phyloP scores from a whole-genome alignment of 176 grass and related monocot genomes.

The Urochloa ruziziensis region DNA sequence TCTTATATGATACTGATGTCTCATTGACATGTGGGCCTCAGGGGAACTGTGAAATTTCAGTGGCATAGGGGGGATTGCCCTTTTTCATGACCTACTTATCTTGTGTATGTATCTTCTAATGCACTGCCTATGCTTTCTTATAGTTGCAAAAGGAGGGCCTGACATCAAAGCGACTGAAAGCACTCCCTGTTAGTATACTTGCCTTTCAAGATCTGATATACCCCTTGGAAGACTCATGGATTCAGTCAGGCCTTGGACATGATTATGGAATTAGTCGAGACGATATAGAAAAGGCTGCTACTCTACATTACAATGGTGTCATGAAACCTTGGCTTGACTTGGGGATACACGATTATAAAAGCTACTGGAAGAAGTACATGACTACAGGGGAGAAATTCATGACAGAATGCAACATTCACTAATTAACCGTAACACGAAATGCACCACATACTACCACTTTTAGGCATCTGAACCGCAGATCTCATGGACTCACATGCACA shows the following conservation, averaged over 20 bases:
- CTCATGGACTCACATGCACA: neutral
- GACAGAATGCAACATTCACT: slow-evolving; percentile 71
- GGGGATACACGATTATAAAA: slow-evolving; percentile 56
- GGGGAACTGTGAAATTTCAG: neutral
- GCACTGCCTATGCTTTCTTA: neutral
- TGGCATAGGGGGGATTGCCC: neutral
- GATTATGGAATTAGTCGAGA: slow-evolving; percentile 44
- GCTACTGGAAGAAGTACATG: slow-evolving; percentile 61
- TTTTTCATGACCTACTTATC: neutral
- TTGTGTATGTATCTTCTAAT: neutral
- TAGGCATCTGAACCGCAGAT: neutral
- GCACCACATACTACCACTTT: neutral
- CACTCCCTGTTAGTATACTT: slow-evolving; percentile 52
- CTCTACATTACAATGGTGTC: slow-evolving; percentile 69
- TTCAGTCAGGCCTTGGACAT: slow-evolving; percentile 61
- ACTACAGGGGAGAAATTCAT: slow-evolving; percentile 54
- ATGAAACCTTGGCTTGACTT: slow-evolving; percentile 88
- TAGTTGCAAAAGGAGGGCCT: slow-evolving; percentile 44
- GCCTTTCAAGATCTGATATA: slow-evolving; percentile 73
- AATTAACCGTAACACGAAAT: slow-evolving; percentile 6
- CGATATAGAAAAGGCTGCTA: slow-evolving; percentile 36
- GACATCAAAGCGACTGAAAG: slow-evolving; percentile 38
- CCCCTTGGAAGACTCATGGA: slow-evolving; percentile 50
- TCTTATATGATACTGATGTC: neutral
- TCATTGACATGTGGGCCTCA: neutral